Conservation (phyloP, 2,329 filamentous ascomycete species). For the Hypoxylon sp. region DNA sequence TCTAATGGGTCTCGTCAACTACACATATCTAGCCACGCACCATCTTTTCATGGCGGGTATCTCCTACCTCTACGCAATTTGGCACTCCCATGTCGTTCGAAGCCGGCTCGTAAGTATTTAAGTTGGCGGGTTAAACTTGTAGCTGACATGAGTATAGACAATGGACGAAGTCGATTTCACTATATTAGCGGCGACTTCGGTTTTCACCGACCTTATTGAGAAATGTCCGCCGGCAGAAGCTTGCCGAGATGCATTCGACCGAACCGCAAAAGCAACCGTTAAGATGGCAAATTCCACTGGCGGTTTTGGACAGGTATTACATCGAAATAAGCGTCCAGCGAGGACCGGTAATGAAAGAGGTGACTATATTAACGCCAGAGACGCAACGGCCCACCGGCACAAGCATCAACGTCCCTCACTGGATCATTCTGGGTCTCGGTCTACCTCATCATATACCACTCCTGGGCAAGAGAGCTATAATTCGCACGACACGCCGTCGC, state of each 20-base stretch:
- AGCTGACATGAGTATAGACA: slow-evolving; percentile 65
- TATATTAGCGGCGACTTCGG: slow-evolving; percentile 91
- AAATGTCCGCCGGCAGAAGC: slow-evolving; percentile 96
- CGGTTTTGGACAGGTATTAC: slow-evolving; percentile 74
- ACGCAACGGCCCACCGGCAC: slow-evolving; percentile 53
- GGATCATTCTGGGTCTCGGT: slow-evolving; percentile 47
- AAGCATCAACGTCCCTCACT: slow-evolving; percentile 43
- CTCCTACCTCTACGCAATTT: slow-evolving; percentile 96
- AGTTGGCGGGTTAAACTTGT: slow-evolving; percentile 23
- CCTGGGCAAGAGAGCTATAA: slow-evolving; percentile 48
- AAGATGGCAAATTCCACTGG: slow-evolving; percentile 93
- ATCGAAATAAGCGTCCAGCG: slow-evolving; percentile 50
- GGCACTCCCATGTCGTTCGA: slow-evolving; percentile 92
- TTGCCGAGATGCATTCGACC: slow-evolving; percentile 93
- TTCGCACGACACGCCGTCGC: slow-evolving; percentile 43
- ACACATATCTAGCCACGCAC: slow-evolving; percentile 95
- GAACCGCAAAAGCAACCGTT: slow-evolving; percentile 94
- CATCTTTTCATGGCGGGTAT: slow-evolving; percentile 98
- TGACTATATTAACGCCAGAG: slow-evolving; percentile 53
- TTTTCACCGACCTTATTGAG: slow-evolving; percentile 90
- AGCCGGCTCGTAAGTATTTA: slow-evolving; percentile 81
- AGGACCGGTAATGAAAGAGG: slow-evolving; percentile 48
- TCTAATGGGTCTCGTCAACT: slow-evolving; percentile 89
- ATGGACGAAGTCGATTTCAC: slow-evolving; percentile 99
- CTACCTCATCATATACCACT: slow-evolving; percentile 44